phyloP scores from a whole-genome alignment of 768 basidiomycete species.

The Baorangia bicolor region DNA sequence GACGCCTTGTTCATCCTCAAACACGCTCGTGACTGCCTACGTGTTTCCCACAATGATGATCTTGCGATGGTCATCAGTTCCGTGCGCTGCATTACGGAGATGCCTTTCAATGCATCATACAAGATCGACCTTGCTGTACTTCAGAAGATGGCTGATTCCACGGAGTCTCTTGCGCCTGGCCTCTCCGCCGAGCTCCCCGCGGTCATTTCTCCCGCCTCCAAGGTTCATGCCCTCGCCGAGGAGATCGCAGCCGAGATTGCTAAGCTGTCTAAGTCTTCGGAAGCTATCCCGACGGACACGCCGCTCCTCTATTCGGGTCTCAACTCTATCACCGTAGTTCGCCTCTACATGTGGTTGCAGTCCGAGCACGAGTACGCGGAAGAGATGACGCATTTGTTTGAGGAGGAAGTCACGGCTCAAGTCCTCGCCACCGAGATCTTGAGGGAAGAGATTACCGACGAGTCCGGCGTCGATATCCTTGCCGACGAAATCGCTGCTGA shows the following conservation, averaged over 20 bases:
- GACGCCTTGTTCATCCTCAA: conserved; percentile 24
- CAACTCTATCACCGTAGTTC: conserved; percentile 30
- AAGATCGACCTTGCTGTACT: conserved; percentile 30
- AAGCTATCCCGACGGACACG: conserved; percentile 28
- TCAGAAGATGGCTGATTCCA: conserved; percentile 24
- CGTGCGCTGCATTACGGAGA: conserved; percentile 24
- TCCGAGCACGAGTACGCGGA: conserved; percentile 32
- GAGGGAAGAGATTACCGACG: conserved; percentile 9
- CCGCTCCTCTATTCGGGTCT: conserved; percentile 35
- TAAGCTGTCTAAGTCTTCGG: conserved; percentile 28
- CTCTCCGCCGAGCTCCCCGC: conserved; percentile 13
- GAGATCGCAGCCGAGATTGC: conserved; percentile 36
- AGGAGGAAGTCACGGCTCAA: conserved; percentile 31
- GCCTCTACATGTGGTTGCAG: conserved; percentile 35
- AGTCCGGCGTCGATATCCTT: conserved; percentile 1
- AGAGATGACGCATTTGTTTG: conserved; percentile 30
- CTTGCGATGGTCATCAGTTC: conserved; percentile 25
- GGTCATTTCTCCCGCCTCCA: conserved; percentile 4
- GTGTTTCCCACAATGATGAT: conserved; percentile 16
- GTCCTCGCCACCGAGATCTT: conserved; percentile 32
- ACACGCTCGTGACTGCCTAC: conserved; percentile 22
- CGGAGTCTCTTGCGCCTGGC: conserved; percentile 14
- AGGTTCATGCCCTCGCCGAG: conserved; percentile 27
- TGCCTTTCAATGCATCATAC: conserved; percentile 34
- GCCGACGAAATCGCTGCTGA: conserved; percentile 35